A percentile compares a stretch with the other conserved stretches of the same genome.
Evolutionary conservation across 75 land plant species (phyloP).

Genomic region (Pseudotsuga menziesii): DNA sequence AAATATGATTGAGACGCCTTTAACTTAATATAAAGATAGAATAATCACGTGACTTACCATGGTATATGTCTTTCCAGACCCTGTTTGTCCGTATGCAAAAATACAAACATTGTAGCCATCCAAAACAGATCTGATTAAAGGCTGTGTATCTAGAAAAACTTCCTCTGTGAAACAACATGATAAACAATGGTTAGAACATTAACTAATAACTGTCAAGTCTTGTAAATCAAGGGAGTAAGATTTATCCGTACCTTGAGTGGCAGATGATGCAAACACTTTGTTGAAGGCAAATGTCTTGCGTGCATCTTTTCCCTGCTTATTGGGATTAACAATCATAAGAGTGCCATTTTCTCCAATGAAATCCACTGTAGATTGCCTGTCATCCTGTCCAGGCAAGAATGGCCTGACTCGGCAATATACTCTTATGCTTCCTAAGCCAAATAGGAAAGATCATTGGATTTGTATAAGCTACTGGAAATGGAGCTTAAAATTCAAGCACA

Average conservation of each 20-base stretch:
- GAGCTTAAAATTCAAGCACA: background rate
- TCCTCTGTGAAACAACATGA: slow-evolving; percentile 33
- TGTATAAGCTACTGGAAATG: background rate
- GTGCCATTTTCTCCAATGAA: slow-evolving; percentile 65
- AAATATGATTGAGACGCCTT: background rate
- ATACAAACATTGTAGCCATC: slow-evolving; percentile 76
- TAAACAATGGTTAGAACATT: slow-evolving; percentile 2
- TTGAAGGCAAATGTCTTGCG: slow-evolving; percentile 57
- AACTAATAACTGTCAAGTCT: background rate
- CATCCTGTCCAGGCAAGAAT: slow-evolving; percentile 42
- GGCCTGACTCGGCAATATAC: slow-evolving; percentile 75
- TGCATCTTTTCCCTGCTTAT: slow-evolving; percentile 61
- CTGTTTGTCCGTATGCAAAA: slow-evolving; percentile 79
- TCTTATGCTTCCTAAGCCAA: slow-evolving; percentile 53
- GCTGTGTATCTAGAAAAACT: slow-evolving; percentile 63
- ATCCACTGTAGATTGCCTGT: slow-evolving; percentile 41
- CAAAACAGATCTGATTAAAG: slow-evolving; percentile 61
- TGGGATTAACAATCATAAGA: slow-evolving; percentile 56
- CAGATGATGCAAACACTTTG: slow-evolving; percentile 49
- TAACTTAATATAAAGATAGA: background rate
- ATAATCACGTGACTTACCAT: slow-evolving; percentile 34
- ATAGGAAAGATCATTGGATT: background rate
- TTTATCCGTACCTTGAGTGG: slow-evolving; percentile 46
- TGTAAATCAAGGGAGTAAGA: background rate
- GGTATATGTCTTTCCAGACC: slow-evolving; percentile 70